These are phyloP conservation scores for Colletotrichum musae DNA, from an alignment of 2,329 filamentous ascomycete species.

Conservation along the genomic window DNA sequence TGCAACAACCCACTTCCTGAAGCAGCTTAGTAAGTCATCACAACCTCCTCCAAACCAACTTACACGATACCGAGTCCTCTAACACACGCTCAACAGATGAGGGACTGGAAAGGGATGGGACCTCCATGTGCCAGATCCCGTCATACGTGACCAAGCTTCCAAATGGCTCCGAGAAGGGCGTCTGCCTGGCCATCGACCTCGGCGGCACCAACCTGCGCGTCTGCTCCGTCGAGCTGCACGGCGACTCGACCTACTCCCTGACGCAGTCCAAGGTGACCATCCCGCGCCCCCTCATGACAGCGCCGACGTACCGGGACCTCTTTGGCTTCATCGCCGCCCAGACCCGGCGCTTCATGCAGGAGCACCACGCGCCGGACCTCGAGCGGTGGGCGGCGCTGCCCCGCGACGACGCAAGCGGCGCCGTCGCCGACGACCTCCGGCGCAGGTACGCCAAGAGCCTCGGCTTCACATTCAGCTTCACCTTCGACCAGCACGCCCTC, in stretches of 20 bases:
- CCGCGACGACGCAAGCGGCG: not conserved
- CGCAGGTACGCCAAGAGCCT: constrained; percentile 41
- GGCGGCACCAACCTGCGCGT: constrained; percentile 53
- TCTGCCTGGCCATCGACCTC: constrained; percentile 51
- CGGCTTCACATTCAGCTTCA: constrained; percentile 71
- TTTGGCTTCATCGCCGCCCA: constrained; percentile 83
- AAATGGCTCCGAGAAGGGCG: constrained; percentile 81
- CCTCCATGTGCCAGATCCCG: constrained; percentile 73
- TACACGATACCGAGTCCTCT: not conserved
- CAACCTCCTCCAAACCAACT: not conserved
- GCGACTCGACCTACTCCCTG: constrained; percentile 79
- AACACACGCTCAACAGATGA: constrained; percentile 62
- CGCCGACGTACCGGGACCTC: constrained; percentile 65
- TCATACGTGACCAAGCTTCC: constrained; percentile 84
- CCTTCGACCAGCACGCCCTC: constrained; percentile 81
- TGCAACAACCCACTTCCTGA: constrained; percentile 41
- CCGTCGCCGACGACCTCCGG: constrained; percentile 6
- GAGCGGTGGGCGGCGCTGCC: constrained; percentile 18
- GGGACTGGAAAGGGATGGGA: constrained; percentile 38
- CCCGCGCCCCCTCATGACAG: constrained; percentile 44
- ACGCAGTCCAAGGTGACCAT: constrained; percentile 66
- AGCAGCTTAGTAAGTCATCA: constrained; percentile 42
- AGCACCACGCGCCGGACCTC: constrained; percentile 61
- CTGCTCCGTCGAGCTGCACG: constrained; percentile 55
- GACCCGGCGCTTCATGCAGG: constrained; percentile 77